Conservation (phyloP, 495 filamentous ascomycete genomes). For the Rhypophila decipiens region DNA sequence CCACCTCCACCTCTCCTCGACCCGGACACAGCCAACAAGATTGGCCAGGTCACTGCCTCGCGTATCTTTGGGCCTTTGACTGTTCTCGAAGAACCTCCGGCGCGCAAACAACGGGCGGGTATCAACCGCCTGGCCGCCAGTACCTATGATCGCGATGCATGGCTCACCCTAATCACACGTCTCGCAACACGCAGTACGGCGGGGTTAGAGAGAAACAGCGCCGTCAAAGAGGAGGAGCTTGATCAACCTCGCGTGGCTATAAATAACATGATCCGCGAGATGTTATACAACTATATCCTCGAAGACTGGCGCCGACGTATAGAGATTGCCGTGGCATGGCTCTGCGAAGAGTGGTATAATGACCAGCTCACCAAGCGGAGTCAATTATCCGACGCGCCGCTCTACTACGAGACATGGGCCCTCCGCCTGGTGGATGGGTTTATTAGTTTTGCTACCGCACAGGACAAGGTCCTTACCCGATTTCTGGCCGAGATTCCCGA, state of each 20-base stretch:
- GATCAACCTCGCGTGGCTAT: constrained; percentile 35
- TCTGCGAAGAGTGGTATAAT: constrained; percentile 98
- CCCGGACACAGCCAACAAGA: constrained; percentile 57
- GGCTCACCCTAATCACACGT: constrained; percentile 80
- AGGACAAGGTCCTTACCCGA: constrained; percentile 81
- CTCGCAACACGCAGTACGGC: constrained; percentile 75
- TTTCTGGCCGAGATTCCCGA: constrained; percentile 90
- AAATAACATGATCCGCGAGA: constrained; percentile 66
- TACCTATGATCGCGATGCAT: constrained; percentile 80
- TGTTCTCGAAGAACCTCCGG: constrained; percentile 49
- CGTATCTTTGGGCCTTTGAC: constrained; percentile 73
- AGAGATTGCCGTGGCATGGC: constrained; percentile 80
- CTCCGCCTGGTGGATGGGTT: constrained; percentile 80
- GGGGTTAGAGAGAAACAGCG: constrained; percentile 49
- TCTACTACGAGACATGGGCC: constrained; percentile 76
- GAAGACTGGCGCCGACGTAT: constrained; percentile 87
- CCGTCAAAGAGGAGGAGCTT: constrained; percentile 45
- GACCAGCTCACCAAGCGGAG: constrained; percentile 57
- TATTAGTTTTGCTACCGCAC: constrained; percentile 74
- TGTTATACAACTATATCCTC: constrained; percentile 73
- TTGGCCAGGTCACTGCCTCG: constrained; percentile 61
- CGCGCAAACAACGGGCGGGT: constrained; percentile 56
- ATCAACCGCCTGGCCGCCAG: constrained; percentile 81
- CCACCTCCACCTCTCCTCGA: constrained; percentile 70
- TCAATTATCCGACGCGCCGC: constrained; percentile 29